Base-by-base conservation (phyloP, 306 rosid species). In the Cucumis sativus region DNA sequence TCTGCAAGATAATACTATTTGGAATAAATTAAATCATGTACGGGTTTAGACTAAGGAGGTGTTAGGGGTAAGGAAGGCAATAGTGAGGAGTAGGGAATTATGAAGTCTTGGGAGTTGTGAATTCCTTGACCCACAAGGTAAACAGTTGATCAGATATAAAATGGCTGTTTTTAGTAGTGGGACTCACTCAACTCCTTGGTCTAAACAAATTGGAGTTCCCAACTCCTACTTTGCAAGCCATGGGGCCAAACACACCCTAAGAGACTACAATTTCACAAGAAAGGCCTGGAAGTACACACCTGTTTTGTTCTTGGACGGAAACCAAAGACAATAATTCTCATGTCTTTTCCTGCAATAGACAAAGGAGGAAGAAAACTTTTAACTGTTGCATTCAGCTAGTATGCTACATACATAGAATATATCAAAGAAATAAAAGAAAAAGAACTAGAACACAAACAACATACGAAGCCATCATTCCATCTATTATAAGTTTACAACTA, bases 301-400 rank as follows among this genome's bases (percentile, higher is more conserved):
- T 95, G 96, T 80, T 93, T 92, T 63, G 99, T 92, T 78, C 83
- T 86, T 78, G 97, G 92, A 78, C 91, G 92, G 84, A 95, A 95
- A 78, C 96, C 93, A 84, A 95, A 95, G 80, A 95, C 92, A 21
- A 95, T 79, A 51, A 92, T 91, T 85, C 97, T 90, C 99, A 92
- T 92, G 86, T 95, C 99, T 83, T 95, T 95, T 49, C 97, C 99
- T 95, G 90, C 84, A 91, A 45, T 74, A 75, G 7, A 80, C 25
- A 69, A 79, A 77, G 61, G 63, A 69, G 77, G 37, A 79, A 69
- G 52, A 85, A 68, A 37, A 83, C 61, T 76, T 58, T 52, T 69
- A 43, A 70, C 12, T 8, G 13, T 23, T 18, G 40, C 59, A 70
- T 58, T 68, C 37, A 21, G 75, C 75, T 47, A 45, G 12, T 12